Conservation (phyloP, 2,329 filamentous ascomycete genomes). For the Talaromyces sp. region DNA sequence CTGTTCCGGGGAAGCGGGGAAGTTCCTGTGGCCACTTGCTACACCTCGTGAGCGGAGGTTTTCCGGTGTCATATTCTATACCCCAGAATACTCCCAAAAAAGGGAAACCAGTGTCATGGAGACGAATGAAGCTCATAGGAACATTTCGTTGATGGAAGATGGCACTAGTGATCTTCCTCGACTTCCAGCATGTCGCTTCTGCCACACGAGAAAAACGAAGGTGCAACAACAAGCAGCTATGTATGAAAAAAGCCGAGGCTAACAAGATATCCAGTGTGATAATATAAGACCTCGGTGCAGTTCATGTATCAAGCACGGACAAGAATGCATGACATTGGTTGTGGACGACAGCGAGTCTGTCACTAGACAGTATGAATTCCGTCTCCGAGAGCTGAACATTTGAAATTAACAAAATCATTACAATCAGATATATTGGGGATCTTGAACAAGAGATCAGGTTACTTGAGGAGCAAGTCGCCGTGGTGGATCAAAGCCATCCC, state of each 20-base stretch:
- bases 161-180: conserved; percentile 4
- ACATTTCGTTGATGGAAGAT: not conserved
- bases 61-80: not conserved
- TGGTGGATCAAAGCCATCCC: not conserved
- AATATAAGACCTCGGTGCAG: conserved; percentile 33
- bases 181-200: conserved; percentile 25
- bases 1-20: not conserved
- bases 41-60: not conserved
- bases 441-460: conserved; percentile 28
- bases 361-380: conserved; percentile 23
- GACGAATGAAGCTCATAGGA: not conserved
- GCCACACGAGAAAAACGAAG: conserved; percentile 26
- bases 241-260: not conserved
- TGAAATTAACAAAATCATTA: not conserved
- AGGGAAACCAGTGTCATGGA: not conserved
- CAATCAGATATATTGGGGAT: conserved; percentile 25
- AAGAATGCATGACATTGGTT: conserved; percentile 32
- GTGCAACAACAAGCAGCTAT: not conserved
- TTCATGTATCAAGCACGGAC: conserved; percentile 27
- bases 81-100: not conserved
- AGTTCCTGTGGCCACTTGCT: too few species aligned
- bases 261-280: conserved; percentile 27
- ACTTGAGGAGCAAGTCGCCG: conserved; percentile 3
- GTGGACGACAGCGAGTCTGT: conserved; percentile 24
- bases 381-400: not conserved